Evolutionary conservation across 345 rosid species (phyloP).

Genomic region (Lumnitzera littorea): DNA sequence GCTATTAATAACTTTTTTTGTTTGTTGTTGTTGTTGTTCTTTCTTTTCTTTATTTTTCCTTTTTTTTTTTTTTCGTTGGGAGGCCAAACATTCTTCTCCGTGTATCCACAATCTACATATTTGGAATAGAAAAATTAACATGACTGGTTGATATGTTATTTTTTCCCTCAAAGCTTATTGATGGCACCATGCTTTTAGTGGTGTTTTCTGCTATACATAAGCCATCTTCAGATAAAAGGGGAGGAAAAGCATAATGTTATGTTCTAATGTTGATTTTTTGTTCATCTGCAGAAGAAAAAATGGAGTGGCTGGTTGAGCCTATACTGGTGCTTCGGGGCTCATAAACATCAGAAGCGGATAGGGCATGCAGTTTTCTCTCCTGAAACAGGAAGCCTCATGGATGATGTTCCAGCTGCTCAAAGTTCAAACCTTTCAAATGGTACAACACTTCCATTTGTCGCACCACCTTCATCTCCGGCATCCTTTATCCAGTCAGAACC

Average conservation of each 20-base stretch:
- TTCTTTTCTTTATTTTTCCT: too few relatives aligned
- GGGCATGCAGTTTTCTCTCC: constrained; percentile 60
- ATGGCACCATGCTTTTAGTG: too few relatives aligned
- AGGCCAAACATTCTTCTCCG: too few relatives aligned
- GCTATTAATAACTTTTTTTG: too few relatives aligned
- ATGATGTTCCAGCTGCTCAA: constrained; percentile 29
- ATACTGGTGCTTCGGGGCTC: constrained; percentile 72
- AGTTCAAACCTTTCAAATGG: constrained; percentile 27
- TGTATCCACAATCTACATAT: too few relatives aligned
- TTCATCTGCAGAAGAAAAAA: constrained; percentile 46
- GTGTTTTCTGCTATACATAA: too few relatives aligned
- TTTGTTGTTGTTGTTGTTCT: too few relatives aligned
- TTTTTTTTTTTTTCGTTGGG: too few relatives aligned
- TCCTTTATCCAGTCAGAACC: constrained; percentile 93
- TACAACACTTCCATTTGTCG: constrained; percentile 56
- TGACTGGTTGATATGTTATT: too few relatives aligned
- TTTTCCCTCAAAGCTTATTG: too few relatives aligned
- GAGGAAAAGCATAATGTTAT: not conserved
- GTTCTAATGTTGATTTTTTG: constrained; percentile 13
- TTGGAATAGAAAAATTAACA: too few relatives aligned
- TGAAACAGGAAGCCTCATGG: constrained; percentile 30
- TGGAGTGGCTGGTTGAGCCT: constrained; percentile 68
- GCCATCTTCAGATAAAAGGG: too few relatives aligned
- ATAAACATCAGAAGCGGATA: constrained; percentile 51
- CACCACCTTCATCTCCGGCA: constrained; percentile 97